These are phyloP conservation scores for Mucor mucedo DNA, from an alignment of 371 early-diverging fungal genomes.

Conservation along the genomic window DNA sequence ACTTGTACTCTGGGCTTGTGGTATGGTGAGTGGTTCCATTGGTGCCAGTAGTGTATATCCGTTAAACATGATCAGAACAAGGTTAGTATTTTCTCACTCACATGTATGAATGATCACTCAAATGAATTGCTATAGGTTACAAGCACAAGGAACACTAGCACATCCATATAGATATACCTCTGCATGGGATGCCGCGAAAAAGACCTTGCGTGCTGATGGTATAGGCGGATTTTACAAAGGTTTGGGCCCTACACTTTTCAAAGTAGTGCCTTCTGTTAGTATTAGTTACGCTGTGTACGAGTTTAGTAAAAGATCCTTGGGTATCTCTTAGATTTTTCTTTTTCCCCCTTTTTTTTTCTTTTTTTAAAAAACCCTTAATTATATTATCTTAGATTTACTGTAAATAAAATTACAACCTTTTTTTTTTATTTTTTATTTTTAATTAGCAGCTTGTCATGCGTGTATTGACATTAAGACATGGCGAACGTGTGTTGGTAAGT, in stretches of 20 bases:
- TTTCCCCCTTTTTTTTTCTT: background rate
- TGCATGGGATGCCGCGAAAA: conserved; percentile 71
- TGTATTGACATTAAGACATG: too few relatives aligned
- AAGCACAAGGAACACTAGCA: conserved; percentile 84
- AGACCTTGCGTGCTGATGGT: conserved; percentile 78
- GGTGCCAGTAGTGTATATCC: conserved; percentile 84
- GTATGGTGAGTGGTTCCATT: conserved; percentile 75
- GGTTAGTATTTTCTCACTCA: conserved; percentile 46
- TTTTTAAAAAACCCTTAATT: background rate
- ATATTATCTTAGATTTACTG: background rate
- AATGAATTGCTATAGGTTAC: conserved; percentile 58
- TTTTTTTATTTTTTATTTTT: background rate
- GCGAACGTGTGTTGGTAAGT: too few relatives aligned
- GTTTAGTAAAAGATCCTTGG: conserved; percentile 59
- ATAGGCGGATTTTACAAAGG: conserved; percentile 89
- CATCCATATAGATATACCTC: conserved; percentile 75
- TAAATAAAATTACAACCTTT: background rate
- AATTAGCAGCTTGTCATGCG: too few relatives aligned
- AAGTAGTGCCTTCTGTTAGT: conserved; percentile 72
- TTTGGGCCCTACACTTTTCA: conserved; percentile 76
- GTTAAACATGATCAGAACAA: conserved; percentile 75
- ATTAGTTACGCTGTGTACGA: conserved; percentile 73
- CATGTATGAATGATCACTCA: too few relatives aligned
- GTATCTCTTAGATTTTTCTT: conserved; percentile 40
- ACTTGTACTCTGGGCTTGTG: conserved; percentile 69